Conservation (phyloP, 2,329 filamentous ascomycete species). For the Colletotrichum liriopes region DNA sequence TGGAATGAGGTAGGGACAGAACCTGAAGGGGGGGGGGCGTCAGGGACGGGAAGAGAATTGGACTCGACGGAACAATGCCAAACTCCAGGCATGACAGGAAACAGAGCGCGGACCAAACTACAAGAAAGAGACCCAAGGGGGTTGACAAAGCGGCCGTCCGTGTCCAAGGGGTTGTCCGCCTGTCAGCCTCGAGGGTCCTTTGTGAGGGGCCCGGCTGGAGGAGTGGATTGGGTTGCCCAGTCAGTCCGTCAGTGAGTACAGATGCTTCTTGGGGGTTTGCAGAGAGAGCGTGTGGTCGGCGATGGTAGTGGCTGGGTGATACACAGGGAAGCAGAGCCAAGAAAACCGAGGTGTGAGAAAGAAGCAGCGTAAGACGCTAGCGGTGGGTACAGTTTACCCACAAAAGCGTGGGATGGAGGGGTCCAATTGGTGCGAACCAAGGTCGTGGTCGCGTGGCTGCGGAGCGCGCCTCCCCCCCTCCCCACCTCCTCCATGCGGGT, state of each 20-base stretch:
- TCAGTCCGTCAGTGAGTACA: background rate
- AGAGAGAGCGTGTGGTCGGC: constrained; percentile 12
- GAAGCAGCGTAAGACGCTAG: constrained; percentile 5
- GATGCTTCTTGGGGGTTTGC: background rate
- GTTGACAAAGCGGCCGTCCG: background rate
- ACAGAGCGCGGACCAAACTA: background rate
- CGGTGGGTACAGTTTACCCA: constrained; percentile 32
- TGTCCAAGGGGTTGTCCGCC: background rate
- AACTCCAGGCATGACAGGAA: background rate
- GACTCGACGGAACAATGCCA: constrained; percentile 12
- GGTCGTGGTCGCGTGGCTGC: constrained; percentile 38
- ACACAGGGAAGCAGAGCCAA: constrained; percentile 7
- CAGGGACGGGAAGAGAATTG: constrained; percentile 3
- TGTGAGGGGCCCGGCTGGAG: background rate
- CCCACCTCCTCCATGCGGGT: background rate
- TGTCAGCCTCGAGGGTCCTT: background rate
- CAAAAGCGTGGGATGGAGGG: constrained; percentile 1
- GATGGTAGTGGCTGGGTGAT: constrained; percentile 19
- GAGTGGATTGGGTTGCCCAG: background rate
- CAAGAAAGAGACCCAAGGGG: background rate
- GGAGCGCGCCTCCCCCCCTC: constrained; percentile 13
- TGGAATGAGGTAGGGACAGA: background rate
- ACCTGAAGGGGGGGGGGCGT: background rate
- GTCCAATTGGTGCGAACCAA: constrained; percentile 27
- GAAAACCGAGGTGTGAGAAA: constrained; percentile 11